Percentiles rank a stretch among this genome's conserved stretches.
Conservation (phyloP, 208 protist species). For the Herpetomonas tarakana region DNA sequence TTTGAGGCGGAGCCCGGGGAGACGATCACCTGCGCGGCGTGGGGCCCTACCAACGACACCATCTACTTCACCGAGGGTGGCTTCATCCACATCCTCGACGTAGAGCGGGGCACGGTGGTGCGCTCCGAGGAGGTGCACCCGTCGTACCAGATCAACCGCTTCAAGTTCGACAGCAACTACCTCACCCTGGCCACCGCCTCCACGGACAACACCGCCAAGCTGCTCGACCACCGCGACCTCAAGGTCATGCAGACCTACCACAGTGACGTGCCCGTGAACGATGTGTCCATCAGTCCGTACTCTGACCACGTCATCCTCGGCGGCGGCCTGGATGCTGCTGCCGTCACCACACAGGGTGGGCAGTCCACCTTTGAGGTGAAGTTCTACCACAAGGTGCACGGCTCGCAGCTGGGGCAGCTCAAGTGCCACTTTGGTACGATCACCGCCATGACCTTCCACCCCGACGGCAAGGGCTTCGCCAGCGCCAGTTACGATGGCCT, state of each 20-base stretch:
- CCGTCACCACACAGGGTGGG: constrained; percentile 93
- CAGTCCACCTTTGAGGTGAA: constrained; percentile 94
- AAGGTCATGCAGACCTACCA: constrained; percentile 94
- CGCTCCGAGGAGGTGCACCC: constrained; percentile 63
- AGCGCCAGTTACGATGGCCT: constrained; percentile 95
- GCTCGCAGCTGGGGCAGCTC: constrained; percentile 95
- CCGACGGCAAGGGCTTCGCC: constrained; percentile 93
- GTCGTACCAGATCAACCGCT: constrained; percentile 75
- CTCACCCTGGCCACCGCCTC: constrained; percentile 93
- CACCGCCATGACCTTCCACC: constrained; percentile 95
- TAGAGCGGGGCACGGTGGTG: constrained; percentile 81
- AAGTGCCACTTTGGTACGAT: constrained; percentile 99
- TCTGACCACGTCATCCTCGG: constrained; percentile 93
- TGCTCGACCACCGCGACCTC: constrained; percentile 94
- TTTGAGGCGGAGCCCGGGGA: constrained; percentile 50
- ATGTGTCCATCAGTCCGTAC: constrained; percentile 93
- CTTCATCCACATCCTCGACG: constrained; percentile 91
- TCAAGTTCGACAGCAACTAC: constrained; percentile 90
- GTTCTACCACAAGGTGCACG: constrained; percentile 96
- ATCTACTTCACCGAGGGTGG: constrained; percentile 95
- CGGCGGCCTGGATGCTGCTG: constrained; percentile 95
- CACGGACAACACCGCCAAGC: constrained; percentile 92
- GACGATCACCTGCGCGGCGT: constrained; percentile 90
- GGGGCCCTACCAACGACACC: constrained; percentile 95
- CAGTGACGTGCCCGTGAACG: constrained; percentile 96